A percentile compares a stretch with the other conserved stretches of the same genome.
Evolutionary conservation across 2,329 filamentous ascomycete genomes (phyloP).

Genomic region (Ophiostoma sp.): DNA sequence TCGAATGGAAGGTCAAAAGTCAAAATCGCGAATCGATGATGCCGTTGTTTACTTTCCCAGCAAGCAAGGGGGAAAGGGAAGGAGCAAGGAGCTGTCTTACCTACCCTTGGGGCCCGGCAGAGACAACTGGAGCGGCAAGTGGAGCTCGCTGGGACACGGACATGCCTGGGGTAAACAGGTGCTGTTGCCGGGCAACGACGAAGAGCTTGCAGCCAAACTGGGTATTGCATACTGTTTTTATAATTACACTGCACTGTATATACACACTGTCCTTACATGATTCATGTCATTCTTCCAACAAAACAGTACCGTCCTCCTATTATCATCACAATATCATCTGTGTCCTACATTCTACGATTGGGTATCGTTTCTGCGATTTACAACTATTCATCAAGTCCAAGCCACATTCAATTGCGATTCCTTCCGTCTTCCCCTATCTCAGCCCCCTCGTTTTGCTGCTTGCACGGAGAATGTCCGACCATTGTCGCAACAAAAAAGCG

Average conservation of each 20-base stretch:
- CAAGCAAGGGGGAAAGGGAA: neutral
- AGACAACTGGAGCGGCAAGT: constrained; percentile 25
- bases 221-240: neutral
- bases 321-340: neutral
- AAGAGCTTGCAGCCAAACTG: constrained; percentile 9
- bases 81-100: constrained; percentile 14
- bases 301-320: neutral
- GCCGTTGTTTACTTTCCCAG: constrained; percentile 1
- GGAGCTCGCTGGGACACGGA: constrained; percentile 21
- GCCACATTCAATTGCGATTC: too few species aligned
- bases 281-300: neutral
- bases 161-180: constrained; percentile 23
- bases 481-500: neutral
- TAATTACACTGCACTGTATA: neutral
- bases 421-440: neutral
- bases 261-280: neutral
- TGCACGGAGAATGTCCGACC: too few species aligned
- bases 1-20: neutral
- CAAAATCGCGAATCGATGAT: constrained; percentile 3
- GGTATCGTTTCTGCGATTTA: neutral
- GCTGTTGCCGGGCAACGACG: constrained; percentile 26
- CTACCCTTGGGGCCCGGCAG: constrained; percentile 1
- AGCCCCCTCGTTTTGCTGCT: neutral
- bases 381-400: neutral
- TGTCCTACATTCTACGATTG: neutral